Evolutionary conservation across 805 yeast genomes (phyloP).

Genomic region (Ogataea nitratoaversa): DNA sequence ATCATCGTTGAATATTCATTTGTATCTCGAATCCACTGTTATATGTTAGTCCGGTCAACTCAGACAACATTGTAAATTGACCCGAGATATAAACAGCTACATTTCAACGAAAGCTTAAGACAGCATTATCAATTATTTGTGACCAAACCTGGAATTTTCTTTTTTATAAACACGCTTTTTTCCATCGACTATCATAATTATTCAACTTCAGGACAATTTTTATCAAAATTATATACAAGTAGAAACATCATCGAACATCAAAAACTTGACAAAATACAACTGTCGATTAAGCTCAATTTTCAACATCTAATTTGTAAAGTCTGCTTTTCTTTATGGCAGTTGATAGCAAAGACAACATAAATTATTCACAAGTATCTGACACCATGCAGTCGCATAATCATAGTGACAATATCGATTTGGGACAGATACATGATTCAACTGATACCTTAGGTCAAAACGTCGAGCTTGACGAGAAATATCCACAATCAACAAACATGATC

Average conservation of each 20-base stretch:
- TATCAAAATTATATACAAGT: too few relatives aligned
- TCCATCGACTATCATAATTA: too few relatives aligned
- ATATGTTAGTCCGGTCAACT: not conserved
- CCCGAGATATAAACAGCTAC: not conserved
- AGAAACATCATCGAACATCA: too few relatives aligned
- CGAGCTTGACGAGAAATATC: conserved; percentile 4
- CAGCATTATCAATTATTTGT: not conserved
- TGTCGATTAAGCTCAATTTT: too few relatives aligned
- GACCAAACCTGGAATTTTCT: not conserved
- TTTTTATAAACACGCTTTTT: not conserved
- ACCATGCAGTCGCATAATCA: not conserved
- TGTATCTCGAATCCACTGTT: not conserved
- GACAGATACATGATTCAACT: conserved; percentile 13
- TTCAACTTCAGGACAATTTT: too few relatives aligned
- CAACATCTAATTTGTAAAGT: not conserved
- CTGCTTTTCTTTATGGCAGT: not conserved
- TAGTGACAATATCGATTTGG: conserved; percentile 4
- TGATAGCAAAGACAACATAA: not conserved
- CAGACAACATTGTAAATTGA: not conserved
- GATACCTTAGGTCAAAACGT: conserved; percentile 13
- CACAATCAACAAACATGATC: conserved; percentile 2
- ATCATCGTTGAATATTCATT: not conserved
- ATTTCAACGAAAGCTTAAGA: too few relatives aligned
- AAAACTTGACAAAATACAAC: too few relatives aligned
- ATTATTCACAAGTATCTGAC: not conserved